Evolutionary conservation across 257 asterid species (phyloP).

Genomic region (Buddleja alternifolia): DNA sequence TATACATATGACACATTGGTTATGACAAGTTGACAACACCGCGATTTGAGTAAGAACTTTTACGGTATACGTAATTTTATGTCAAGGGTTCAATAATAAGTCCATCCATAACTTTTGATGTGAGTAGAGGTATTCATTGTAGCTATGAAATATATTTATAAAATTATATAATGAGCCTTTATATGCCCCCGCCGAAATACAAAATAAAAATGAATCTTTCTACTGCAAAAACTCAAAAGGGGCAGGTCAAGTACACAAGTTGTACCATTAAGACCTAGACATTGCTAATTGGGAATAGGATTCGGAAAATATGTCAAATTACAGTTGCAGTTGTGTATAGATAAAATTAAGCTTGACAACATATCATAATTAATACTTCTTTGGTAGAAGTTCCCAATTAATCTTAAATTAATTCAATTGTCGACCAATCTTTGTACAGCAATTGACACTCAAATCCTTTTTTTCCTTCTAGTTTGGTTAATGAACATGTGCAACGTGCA

Average conservation of each 20-base stretch:
- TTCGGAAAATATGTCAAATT: not conserved
- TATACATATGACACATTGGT: too few species aligned
- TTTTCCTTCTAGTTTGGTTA: not conserved
- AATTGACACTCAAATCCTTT: conserved; percentile 20
- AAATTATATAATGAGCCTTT: too few species aligned
- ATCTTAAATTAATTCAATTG: not conserved
- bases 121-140: too few species aligned
- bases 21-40: too few species aligned
- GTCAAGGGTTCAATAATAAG: too few species aligned
- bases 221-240: too few species aligned
- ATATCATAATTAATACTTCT: not conserved
- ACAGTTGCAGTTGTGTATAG: not conserved
- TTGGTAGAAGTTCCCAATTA: not conserved
- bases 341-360: not conserved
- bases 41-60: too few species aligned
- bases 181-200: too few species aligned
- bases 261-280: not conserved
- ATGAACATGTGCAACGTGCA: conserved; percentile 22
- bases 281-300: not conserved
- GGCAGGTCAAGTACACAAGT: not conserved
- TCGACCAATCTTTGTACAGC: conserved; percentile 15
- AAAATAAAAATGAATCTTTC: too few species aligned
- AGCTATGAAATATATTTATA: too few species aligned
- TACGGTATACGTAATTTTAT: too few species aligned
- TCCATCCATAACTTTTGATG: too few species aligned